These are phyloP conservation scores for Immersiella caudata DNA, from an alignment of 495 filamentous ascomycete species.

Conservation along the genomic window DNA sequence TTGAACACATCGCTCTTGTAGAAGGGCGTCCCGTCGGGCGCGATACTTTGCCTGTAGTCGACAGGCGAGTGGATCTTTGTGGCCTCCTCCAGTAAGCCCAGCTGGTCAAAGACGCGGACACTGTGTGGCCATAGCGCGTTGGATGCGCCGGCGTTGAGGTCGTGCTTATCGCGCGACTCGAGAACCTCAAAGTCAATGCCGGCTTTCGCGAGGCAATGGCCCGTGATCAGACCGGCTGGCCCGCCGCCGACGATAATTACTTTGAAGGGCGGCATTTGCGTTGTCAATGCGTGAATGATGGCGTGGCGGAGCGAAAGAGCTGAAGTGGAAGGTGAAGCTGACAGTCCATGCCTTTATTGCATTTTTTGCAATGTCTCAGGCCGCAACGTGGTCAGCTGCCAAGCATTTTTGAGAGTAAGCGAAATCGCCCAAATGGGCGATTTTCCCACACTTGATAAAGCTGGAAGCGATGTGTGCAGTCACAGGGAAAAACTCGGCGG, in stretches of 20 bases:
- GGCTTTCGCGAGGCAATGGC: constrained; percentile 46
- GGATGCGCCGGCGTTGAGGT: constrained; percentile 43
- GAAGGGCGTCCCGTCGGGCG: neutral
- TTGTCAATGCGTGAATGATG: no score
- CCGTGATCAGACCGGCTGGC: constrained; percentile 52
- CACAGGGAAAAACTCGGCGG: no score
- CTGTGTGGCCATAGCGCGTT: constrained; percentile 40
- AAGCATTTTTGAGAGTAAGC: constrained; percentile 6
- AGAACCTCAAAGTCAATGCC: constrained; percentile 55
- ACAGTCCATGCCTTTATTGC: neutral
- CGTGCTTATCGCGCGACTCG: constrained; percentile 43
- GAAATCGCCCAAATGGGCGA: neutral
- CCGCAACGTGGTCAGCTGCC: constrained; percentile 2
- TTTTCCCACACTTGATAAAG: neutral
- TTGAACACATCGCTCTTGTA: constrained; percentile 25
- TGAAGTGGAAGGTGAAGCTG: neutral
- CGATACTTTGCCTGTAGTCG: neutral
- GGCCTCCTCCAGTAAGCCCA: constrained; percentile 42
- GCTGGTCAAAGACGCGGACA: constrained; percentile 51
- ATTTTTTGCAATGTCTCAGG: neutral
- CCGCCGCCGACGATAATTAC: constrained; percentile 53
- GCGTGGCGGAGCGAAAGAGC: no score
- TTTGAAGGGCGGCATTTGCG: constrained; percentile 10
- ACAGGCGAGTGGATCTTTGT: neutral
- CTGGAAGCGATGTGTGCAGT: no score